These are phyloP conservation scores for Lipomyces lipofer DNA, from an alignment of 805 yeast species.

Conservation along the genomic window DNA sequence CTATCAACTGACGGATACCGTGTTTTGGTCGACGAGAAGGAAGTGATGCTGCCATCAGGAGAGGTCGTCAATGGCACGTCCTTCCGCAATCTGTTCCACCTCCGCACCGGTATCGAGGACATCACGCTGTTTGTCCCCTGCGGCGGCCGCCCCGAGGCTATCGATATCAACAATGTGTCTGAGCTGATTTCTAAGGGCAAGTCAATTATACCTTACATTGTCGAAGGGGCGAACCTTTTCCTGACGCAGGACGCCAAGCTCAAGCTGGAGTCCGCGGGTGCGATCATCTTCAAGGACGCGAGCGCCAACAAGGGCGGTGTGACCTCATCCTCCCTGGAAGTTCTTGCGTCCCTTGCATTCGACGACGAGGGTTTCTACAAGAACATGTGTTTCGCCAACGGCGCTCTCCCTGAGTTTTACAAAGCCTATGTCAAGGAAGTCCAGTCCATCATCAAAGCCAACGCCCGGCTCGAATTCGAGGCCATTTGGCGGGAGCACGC, in stretches of 20 bases:
- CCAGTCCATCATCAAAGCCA: slow-evolving; percentile 68
- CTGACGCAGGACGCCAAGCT: slow-evolving; percentile 93
- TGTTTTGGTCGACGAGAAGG: slow-evolving; percentile 81
- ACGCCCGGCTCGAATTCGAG: slow-evolving; percentile 83
- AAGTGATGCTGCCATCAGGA: slow-evolving; percentile 77
- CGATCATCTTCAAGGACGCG: slow-evolving; percentile 88
- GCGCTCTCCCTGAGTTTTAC: slow-evolving; percentile 69
- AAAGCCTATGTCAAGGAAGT: slow-evolving; percentile 80
- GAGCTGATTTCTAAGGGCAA: slow-evolving; percentile 75
- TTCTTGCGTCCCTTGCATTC: slow-evolving; percentile 87
- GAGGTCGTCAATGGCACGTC: slow-evolving; percentile 75
- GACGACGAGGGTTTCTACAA: slow-evolving; percentile 78
- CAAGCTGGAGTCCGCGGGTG: slow-evolving; percentile 81
- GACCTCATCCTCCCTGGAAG: slow-evolving; percentile 93
- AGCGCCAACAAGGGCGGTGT: slow-evolving; percentile 99
- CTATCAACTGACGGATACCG: slow-evolving; percentile 76
- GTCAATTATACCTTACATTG: slow-evolving; percentile 78
- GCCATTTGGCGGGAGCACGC: slow-evolving; percentile 78
- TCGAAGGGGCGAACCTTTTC: slow-evolving; percentile 96
- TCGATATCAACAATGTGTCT: slow-evolving; percentile 80
- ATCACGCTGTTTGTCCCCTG: slow-evolving; percentile 93
- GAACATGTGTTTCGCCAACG: slow-evolving; percentile 69
- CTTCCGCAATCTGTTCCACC: slow-evolving; percentile 89
- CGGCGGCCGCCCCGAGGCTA: slow-evolving; percentile 98
- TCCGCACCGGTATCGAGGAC: slow-evolving; percentile 63